Conservation (phyloP, 2,329 filamentous ascomycete genomes). For the Fusarium napiforme region DNA sequence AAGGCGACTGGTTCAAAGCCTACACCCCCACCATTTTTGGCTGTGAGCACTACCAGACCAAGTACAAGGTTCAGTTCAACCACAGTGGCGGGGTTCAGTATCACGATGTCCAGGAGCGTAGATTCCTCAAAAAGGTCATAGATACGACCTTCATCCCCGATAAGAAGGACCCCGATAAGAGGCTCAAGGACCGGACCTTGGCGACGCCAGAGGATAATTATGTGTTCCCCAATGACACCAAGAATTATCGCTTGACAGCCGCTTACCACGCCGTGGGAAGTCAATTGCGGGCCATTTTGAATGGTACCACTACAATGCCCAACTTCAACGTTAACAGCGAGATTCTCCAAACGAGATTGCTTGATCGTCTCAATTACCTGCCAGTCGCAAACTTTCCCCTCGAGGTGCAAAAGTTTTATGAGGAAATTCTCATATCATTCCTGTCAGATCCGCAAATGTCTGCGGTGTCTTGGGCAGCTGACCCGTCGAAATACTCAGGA, state of each 20-base stretch:
- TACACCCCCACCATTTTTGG: conserved; percentile 44
- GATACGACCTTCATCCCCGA: conserved; percentile 31
- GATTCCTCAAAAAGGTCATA: conserved; percentile 32
- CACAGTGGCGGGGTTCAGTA: conserved; percentile 36
- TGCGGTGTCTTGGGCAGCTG: conserved; percentile 39
- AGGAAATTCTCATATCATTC: conserved; percentile 42
- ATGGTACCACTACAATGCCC: conserved; percentile 42
- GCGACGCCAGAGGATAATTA: conserved; percentile 37
- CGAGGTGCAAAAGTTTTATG: conserved; percentile 40
- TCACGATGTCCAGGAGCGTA: conserved; percentile 28
- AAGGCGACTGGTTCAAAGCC: conserved; percentile 33
- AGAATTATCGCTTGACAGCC: conserved; percentile 33
- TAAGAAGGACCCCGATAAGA: conserved; percentile 26
- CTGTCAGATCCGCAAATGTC: conserved; percentile 43
- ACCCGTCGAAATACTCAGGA: conserved; percentile 31
- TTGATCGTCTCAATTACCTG: conserved; percentile 39
- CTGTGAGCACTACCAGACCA: conserved; percentile 40
- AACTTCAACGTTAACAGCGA: conserved; percentile 30
- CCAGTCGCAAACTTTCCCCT: conserved; percentile 30
- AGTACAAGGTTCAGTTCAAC: conserved; percentile 40
- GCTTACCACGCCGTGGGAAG: conserved; percentile 40
- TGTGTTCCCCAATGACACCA: conserved; percentile 27
- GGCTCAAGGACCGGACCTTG: conserved; percentile 32
- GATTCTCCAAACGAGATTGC: conserved; percentile 34
- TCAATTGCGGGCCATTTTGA: conserved; percentile 32